phyloP scores from a whole-genome alignment of 768 basidiomycete species.

The Termitomyces sp. region DNA sequence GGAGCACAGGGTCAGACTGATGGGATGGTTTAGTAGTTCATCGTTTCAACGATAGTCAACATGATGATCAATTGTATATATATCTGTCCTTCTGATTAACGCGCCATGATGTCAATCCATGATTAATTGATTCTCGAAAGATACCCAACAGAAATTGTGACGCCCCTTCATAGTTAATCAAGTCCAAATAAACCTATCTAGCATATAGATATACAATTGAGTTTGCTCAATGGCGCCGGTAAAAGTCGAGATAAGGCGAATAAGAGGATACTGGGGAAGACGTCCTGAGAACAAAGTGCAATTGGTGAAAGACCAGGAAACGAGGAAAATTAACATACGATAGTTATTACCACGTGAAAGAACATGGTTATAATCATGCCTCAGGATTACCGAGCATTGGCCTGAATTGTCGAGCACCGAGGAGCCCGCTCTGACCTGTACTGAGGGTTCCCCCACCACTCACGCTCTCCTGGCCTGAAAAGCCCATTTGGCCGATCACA shows the following conservation, averaged over 20 bases:
- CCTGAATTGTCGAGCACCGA: conserved; percentile 2
- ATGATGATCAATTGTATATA: background rate
- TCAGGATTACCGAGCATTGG: conserved; percentile 9
- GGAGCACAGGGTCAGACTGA: background rate
- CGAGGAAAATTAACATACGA: background rate
- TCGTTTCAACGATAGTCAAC: background rate
- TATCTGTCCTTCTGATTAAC: background rate
- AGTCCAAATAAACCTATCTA: background rate
- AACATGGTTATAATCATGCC: background rate
- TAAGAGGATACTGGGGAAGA: background rate
- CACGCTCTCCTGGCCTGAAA: conserved; percentile 5
- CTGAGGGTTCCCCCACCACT: conserved; percentile 15
- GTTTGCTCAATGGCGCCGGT: background rate
- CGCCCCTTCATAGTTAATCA: background rate
- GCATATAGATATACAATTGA: background rate
- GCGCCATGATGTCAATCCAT: background rate
- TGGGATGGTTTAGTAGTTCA: background rate
- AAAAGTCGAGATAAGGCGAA: background rate
- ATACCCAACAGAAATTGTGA: background rate
- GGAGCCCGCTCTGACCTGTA: conserved; percentile 15
- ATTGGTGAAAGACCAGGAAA: background rate
- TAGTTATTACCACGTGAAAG: background rate
- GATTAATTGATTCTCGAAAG: background rate
- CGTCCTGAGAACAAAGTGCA: background rate
- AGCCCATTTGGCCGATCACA: conserved; percentile 17